A percentile compares a stretch with the other conserved stretches of the same genome.
phyloP scores from a whole-genome alignment of 2,329 filamentous ascomycete genomes.

The Cladosporium sp. region DNA sequence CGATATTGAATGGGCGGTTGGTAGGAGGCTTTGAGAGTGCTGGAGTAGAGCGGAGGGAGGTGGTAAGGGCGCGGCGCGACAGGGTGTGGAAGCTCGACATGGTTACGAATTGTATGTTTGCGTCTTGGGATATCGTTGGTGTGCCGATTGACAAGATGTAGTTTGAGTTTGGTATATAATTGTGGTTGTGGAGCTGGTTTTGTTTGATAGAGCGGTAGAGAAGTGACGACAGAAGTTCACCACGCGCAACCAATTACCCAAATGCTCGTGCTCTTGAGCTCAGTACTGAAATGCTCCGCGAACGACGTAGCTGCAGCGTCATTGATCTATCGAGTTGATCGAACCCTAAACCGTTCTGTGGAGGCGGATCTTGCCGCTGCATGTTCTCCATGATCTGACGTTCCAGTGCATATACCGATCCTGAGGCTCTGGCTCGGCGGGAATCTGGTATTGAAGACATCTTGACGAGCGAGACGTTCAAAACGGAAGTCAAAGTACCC shows the following conservation, averaged over 20 bases:
- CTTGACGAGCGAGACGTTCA: no score
- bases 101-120: slow-evolving; percentile 8
- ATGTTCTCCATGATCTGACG: no score
- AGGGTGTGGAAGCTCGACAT: slow-evolving; percentile 39
- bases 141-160: neutral
- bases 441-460: no score
- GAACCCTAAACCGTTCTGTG: neutral
- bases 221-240: neutral
- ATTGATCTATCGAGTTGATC: neutral
- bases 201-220: neutral
- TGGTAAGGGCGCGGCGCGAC: slow-evolving; percentile 27
- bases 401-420: no score
- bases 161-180: neutral
- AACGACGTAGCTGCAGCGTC: slow-evolving; percentile 10
- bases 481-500: no score
- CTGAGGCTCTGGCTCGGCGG: no score
- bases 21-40: neutral
- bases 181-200: neutral
- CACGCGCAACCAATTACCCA: neutral
- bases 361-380: slow-evolving; percentile 1
- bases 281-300: slow-evolving; percentile 2
- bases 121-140: neutral
- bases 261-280: neutral
- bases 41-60: neutral
- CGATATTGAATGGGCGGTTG: slow-evolving; percentile 14